Base-by-base conservation (phyloP, 1,139 yeast genomes). In the Blastobotrys proliferans region DNA sequence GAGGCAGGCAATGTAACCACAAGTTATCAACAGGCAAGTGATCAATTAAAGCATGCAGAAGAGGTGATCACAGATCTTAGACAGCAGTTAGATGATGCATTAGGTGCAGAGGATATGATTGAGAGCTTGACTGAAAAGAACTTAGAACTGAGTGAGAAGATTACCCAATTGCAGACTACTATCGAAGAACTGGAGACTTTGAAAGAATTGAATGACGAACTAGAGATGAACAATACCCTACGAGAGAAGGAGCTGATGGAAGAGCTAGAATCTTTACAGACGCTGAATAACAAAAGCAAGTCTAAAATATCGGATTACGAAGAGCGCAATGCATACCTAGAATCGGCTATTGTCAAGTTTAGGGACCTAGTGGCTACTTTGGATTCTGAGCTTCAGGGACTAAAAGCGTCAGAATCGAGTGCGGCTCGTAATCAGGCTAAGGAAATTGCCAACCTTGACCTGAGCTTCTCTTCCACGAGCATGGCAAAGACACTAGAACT, bases 101-200 rank as follows among this genome's bases (percentile, higher is more conserved):
- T 57, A 8, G 68, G 67, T 3, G 63, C 68, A 1, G 67, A 64
- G 40, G 60, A 56, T 24, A 59, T 82, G 44, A 72, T 82, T 21
- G 87, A 81, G 40, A 70, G 66, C 20, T 63, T 83, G 40, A 77
- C 83, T 0, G 62, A 67, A 5, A 73, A 80, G 49, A 83, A 83
- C 51, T 64, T 74, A 11, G 70, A 63, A 17, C 63, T 81, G 18
- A 57, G 55, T 9, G 66, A 62, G 18, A 64, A 72, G 40, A 64
- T 78, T 13, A 55, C 56, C 1, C 58, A 57, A 14, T 61, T 80
- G 30, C 63, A 69, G 35, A 56, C 44, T 9, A 69, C 76, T 0
- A 65, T 82, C 1, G 68, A 68, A 4, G 88, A 84, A 47, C 65
- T 82, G 30, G 80, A 75, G 40, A 80, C 79, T 43, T 59, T 83